These are phyloP conservation scores for Plasmodium knowlesi DNA, from an alignment of 169 alveolate genomes.

Conservation along the genomic window DNA sequence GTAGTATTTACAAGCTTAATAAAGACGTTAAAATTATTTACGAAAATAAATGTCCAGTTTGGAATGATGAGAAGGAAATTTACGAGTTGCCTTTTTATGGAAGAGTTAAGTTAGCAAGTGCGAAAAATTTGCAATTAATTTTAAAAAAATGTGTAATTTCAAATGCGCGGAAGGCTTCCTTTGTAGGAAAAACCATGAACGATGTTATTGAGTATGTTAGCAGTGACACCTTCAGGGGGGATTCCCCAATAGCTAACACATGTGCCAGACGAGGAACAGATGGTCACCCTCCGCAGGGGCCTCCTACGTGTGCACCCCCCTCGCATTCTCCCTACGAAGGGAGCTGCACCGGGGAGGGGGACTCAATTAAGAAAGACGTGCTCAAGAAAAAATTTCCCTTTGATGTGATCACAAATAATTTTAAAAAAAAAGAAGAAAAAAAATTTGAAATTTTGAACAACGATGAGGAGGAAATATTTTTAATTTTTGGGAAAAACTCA, in stretches of 20 bases:
- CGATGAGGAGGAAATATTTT: constrained; percentile 73
- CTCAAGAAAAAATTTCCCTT: constrained; percentile 57
- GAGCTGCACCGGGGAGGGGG: neutral
- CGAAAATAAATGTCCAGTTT: constrained; percentile 74
- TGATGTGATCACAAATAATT: constrained; percentile 75
- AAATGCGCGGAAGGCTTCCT: constrained; percentile 5
- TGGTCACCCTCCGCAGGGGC: neutral
- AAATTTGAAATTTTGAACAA: constrained; percentile 69
- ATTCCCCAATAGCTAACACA: neutral
- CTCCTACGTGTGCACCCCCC: neutral
- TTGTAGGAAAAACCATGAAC: constrained; percentile 43
- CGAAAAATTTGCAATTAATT: constrained; percentile 83
- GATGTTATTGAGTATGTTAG: constrained; percentile 71
- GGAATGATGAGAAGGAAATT: constrained; percentile 82
- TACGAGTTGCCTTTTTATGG: constrained; percentile 83
- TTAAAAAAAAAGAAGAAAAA: constrained; percentile 22
- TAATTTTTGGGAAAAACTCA: constrained; percentile 80
- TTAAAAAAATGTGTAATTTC: constrained; percentile 68
- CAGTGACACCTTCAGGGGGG: neutral
- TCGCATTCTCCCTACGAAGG: neutral
- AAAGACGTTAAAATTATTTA: constrained; percentile 54
- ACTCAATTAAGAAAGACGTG: constrained; percentile 1
- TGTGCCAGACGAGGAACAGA: neutral
- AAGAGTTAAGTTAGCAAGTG: constrained; percentile 79
- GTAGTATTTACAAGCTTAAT: constrained; percentile 64